These are phyloP conservation scores for Fomitopsis serialis DNA, from an alignment of 768 basidiomycete species.

Conservation along the genomic window DNA sequence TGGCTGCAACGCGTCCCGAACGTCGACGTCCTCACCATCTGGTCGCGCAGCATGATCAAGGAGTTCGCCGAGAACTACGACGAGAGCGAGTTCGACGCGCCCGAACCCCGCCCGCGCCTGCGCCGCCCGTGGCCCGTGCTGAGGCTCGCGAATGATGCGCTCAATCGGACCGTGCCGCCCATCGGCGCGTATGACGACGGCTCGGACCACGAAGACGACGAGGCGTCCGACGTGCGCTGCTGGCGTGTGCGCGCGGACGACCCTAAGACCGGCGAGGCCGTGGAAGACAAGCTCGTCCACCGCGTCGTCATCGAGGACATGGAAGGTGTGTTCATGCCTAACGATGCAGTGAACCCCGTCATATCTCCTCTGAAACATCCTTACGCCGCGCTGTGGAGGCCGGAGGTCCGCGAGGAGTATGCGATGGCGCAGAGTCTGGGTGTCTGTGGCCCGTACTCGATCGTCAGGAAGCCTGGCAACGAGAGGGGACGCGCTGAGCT, in stretches of 20 bases:
- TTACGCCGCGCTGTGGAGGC: neutral
- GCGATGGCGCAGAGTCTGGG: neutral
- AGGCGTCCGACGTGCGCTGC: neutral
- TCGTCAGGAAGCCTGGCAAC: neutral
- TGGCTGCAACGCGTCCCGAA: conserved; percentile 8
- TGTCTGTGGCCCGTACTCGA: neutral
- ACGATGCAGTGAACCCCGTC: neutral
- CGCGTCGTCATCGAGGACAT: neutral
- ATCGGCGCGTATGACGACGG: conserved; percentile 13
- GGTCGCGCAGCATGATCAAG: conserved; percentile 31
- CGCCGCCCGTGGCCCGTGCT: conserved; percentile 21
- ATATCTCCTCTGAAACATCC: neutral
- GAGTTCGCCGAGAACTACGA: conserved; percentile 26
- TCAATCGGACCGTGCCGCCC: neutral
- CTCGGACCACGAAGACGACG: conserved; percentile 12
- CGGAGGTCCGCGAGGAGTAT: neutral
- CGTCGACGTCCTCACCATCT: conserved; percentile 24
- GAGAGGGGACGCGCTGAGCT: neutral
- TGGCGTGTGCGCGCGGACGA: neutral
- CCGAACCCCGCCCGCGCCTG: conserved; percentile 16
- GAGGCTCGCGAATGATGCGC: conserved; percentile 1
- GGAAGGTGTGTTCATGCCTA: neutral
- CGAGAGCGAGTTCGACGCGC: conserved; percentile 9
- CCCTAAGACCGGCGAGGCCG: neutral
- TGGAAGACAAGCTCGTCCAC: neutral